Base-by-base conservation (phyloP, 2,329 filamentous ascomycete genomes). In the Penicillium brasilianum region DNA sequence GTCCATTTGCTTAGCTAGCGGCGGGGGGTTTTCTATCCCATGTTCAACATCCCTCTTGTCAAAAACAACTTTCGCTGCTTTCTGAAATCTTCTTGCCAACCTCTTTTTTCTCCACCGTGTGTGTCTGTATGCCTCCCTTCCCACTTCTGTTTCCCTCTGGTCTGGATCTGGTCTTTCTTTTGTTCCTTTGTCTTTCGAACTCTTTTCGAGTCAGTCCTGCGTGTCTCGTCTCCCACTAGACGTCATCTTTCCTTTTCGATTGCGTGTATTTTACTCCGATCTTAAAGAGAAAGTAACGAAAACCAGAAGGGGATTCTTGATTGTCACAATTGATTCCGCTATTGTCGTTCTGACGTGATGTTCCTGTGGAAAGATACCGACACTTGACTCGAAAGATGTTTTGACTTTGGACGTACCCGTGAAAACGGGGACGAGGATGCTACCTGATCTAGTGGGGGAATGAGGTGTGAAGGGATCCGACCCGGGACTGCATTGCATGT, bases 211-310 rank as follows among this genome's bases (percentile, higher is more conserved):
- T 57, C 61, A 32, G 53, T 57, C 61, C 18, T 57, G 58, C 58
- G 36, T 60, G 49, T 55, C 51, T 34, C 56, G 49, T 32, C 48
- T 55, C 51, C 51, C 56, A 58, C 61, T 57, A 55, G 61, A 66
- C 72, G 63, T 67, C 67, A 66, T 58, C 72, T 69, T 67, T 69
- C 72, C 72, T 69, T 71, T 76, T 76, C 72, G 70, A 72, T 74
- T 74, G 69, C 72, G 71, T 77, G 75, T 77, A 77, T 70, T 76
- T 67, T 77, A 77, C 71, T 72, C 50, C 74, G 72, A 73, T 74
- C 73, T 74, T 71, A 75, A 74, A 72, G 62, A 55, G 63, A 48
- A 6, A 30, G 22, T 66, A 68, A 66, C 50, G 55, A 61, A 63
- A 59, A 64, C 58, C 60, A 58, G 56, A 59, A 67, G 61, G 65